Evolutionary conservation across 2,329 filamentous ascomycete species (phyloP).

Genomic region (Lojkania enalia): DNA sequence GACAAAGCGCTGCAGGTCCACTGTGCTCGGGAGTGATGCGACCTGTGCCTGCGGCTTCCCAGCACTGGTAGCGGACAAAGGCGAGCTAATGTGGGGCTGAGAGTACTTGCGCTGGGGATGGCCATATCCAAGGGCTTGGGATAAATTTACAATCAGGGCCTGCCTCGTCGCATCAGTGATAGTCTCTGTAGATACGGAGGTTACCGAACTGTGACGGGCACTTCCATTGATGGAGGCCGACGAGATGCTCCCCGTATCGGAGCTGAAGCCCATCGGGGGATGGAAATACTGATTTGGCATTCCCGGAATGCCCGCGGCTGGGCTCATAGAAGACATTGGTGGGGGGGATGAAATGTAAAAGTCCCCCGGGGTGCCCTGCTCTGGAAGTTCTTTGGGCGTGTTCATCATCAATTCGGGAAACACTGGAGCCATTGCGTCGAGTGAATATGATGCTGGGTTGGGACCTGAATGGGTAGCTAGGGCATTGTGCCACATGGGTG

Average conservation of each 20-base stretch:
- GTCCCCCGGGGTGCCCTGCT: conserved; percentile 70
- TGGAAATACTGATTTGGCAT: conserved; percentile 64
- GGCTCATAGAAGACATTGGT: conserved; percentile 73
- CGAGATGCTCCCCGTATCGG: conserved; percentile 64
- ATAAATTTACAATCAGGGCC: conserved; percentile 63
- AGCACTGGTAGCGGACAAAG: conserved; percentile 47
- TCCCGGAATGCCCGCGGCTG: conserved; percentile 67
- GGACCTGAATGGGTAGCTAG: conserved; percentile 71
- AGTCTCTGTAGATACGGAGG: conserved; percentile 64
- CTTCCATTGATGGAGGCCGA: conserved; percentile 73
- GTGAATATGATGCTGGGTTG: conserved; percentile 66
- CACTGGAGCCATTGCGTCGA: conserved; percentile 73
- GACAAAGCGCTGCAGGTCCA: conserved; percentile 87
- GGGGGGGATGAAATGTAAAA: conserved; percentile 79
- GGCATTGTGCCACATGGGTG: conserved; percentile 45
- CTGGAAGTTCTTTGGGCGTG: conserved; percentile 72
- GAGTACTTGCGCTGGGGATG: conserved; percentile 61
- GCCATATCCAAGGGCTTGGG: conserved; percentile 60
- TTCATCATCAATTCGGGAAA: conserved; percentile 71
- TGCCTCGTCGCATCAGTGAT: conserved; percentile 69
- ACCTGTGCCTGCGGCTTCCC: conserved; percentile 48
- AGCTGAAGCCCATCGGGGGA: conserved; percentile 68
- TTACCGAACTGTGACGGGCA: conserved; percentile 62
- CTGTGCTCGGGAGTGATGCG: conserved; percentile 73
- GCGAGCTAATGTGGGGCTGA: conserved; percentile 60